These are phyloP conservation scores for Musa schizocarpa DNA, from an alignment of 176 grass and related monocot species.

Conservation along the genomic window DNA sequence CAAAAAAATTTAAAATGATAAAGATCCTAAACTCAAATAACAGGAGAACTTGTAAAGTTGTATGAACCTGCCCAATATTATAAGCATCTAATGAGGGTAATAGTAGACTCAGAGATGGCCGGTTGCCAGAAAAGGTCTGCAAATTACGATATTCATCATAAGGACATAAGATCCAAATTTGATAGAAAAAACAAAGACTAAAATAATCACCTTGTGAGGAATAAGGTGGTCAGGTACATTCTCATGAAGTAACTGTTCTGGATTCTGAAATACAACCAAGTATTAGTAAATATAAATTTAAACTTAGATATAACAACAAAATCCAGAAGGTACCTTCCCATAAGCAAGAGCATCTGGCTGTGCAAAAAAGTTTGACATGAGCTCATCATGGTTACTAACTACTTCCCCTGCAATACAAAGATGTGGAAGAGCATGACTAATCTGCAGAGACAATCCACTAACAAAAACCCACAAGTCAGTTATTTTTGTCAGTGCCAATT, in stretches of 20 bases:
- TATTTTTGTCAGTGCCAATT: no score
- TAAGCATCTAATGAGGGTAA: constrained; percentile 69
- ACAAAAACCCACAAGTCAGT: not conserved
- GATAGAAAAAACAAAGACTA: not conserved
- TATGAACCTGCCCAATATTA: constrained; percentile 72
- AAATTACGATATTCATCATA: constrained; percentile 1
- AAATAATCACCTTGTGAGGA: constrained; percentile 68
- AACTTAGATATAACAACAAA: constrained; percentile 1
- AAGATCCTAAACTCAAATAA: constrained; percentile 7
- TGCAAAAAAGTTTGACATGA: constrained; percentile 99
- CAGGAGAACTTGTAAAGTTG: not conserved
- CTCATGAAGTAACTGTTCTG: constrained; percentile 67
- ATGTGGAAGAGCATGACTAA: constrained; percentile 11
- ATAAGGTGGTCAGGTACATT: constrained; percentile 69
- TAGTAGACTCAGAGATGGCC: constrained; percentile 78
- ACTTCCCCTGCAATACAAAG: constrained; percentile 47
- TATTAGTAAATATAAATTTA: not conserved
- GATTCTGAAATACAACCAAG: constrained; percentile 36
- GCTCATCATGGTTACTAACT: constrained; percentile 93
- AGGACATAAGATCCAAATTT: constrained; percentile 11
- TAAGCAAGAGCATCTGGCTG: constrained; percentile 99
- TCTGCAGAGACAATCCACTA: not conserved
- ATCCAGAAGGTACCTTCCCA: constrained; percentile 54
- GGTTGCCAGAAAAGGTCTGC: constrained; percentile 83
- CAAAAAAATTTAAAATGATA: not conserved